Evolutionary conservation across 176 grass and related monocot species (phyloP).

Genomic region (Neostapfia colusana): DNA sequence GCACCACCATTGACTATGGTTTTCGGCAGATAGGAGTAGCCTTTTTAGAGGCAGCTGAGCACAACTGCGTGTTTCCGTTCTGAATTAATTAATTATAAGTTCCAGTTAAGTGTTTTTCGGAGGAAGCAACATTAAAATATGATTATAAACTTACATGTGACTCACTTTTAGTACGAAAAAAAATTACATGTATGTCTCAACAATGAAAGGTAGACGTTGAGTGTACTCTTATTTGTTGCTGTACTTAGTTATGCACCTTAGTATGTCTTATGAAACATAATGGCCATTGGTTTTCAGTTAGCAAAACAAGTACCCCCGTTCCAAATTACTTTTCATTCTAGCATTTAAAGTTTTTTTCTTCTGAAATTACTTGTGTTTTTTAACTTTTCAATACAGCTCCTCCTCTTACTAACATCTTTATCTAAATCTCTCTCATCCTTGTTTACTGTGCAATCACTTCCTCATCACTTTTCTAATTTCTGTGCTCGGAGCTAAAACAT

Average conservation of each 20-base stretch:
- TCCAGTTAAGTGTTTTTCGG: neutral
- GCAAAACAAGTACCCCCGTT: neutral
- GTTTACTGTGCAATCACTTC: too few species aligned
- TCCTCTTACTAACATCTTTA: too few species aligned
- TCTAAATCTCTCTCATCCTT: too few species aligned
- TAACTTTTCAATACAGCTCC: too few species aligned
- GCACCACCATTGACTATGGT: constrained; percentile 4
- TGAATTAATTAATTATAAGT: neutral
- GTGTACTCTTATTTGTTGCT: neutral
- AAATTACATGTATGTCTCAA: neutral
- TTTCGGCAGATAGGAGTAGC: neutral
- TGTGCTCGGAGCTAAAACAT: too few species aligned
- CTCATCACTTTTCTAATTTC: too few species aligned
- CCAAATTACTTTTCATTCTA: too few species aligned
- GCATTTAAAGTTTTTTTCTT: too few species aligned
- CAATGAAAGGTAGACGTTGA: neutral
- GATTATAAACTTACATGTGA: neutral
- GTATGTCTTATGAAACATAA: constrained; percentile 2
- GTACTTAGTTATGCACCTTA: neutral
- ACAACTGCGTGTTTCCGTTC: neutral
- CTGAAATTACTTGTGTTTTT: too few species aligned
- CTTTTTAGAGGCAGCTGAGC: neutral
- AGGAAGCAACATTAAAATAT: neutral
- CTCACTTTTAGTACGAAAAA: neutral
- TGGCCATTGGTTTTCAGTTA: constrained; percentile 19